Conservation (phyloP, 1,284 basidiomycete genomes). For the Microbotryomycetes sp. region DNA sequence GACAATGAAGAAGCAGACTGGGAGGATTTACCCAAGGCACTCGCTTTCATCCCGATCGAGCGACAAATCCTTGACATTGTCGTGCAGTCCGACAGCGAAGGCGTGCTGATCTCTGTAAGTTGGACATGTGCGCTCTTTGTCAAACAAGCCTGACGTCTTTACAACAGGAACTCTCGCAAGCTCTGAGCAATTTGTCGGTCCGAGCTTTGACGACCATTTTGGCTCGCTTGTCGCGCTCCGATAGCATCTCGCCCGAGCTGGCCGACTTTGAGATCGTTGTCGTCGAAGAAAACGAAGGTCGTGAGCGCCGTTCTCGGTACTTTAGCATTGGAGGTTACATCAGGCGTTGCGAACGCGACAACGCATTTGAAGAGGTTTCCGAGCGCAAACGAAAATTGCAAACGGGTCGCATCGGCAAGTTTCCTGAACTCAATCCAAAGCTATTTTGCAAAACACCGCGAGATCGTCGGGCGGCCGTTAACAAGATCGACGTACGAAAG, state of each 20-base stretch:
- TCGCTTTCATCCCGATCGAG: conserved; percentile 53
- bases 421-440: background rate
- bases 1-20: conserved; percentile 5
- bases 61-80: conserved; percentile 65
- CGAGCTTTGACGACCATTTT: conserved; percentile 71
- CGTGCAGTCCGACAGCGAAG: conserved; percentile 55
- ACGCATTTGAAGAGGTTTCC: conserved; percentile 5
- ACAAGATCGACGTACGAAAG: background rate
- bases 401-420: background rate
- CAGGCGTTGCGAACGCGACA: conserved; percentile 16
- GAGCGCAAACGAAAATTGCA: background rate
- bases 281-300: conserved; percentile 64
- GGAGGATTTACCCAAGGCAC: conserved; percentile 8
- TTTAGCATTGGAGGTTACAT: conserved; percentile 48
- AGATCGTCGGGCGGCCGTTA: conserved; percentile 15
- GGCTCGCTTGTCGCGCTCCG: conserved; percentile 54
- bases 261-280: conserved; percentile 59
- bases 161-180: conserved; percentile 56
- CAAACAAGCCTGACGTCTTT: background rate
- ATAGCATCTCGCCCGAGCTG: conserved; percentile 58
- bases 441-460: background rate
- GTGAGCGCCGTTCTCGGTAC: conserved; percentile 70
- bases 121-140: background rate
- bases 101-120: conserved; percentile 62
- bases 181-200: conserved; percentile 62